These are phyloP conservation scores for Noccaea caerulescens DNA, from an alignment of 345 rosid species.

Conservation along the genomic window DNA sequence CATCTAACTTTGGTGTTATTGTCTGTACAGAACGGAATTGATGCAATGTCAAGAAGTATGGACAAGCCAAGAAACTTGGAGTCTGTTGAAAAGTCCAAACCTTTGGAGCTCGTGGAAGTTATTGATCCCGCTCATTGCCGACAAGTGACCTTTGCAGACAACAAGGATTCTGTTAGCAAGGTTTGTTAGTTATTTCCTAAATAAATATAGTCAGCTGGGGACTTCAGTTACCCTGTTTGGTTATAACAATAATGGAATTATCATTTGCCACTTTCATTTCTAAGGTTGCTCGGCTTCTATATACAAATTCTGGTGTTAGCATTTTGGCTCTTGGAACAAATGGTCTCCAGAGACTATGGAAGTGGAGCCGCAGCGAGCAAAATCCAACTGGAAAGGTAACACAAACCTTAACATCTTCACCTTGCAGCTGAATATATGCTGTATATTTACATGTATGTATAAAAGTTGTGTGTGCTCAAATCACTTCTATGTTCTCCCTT, in stretches of 20 bases:
- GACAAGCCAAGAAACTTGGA: constrained; percentile 80
- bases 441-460: neutral
- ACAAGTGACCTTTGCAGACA: constrained; percentile 73
- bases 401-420: neutral
- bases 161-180: constrained; percentile 79
- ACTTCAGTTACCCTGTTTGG: neutral
- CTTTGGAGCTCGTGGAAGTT: constrained; percentile 83
- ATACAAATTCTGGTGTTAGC: constrained; percentile 59
- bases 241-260: neutral
- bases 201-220: constrained; percentile 1
- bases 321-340: constrained; percentile 55
- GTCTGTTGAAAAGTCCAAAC: constrained; percentile 64
- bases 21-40: constrained; percentile 78
- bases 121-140: constrained; percentile 69
- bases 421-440: constrained; percentile 4
- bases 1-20: constrained; percentile 23
- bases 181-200: constrained; percentile 44
- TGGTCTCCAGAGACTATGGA: constrained; percentile 63
- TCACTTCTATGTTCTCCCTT: neutral
- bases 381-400: constrained; percentile 63
- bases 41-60: constrained; percentile 68
- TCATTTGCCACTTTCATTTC: constrained; percentile 15
- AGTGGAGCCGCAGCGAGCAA: constrained; percentile 58
- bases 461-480: neutral
- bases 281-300: constrained; percentile 61